These are phyloP conservation scores for Pyrenochaeta sp. DNA, from an alignment of 2,329 filamentous ascomycete species.

Conservation along the genomic window DNA sequence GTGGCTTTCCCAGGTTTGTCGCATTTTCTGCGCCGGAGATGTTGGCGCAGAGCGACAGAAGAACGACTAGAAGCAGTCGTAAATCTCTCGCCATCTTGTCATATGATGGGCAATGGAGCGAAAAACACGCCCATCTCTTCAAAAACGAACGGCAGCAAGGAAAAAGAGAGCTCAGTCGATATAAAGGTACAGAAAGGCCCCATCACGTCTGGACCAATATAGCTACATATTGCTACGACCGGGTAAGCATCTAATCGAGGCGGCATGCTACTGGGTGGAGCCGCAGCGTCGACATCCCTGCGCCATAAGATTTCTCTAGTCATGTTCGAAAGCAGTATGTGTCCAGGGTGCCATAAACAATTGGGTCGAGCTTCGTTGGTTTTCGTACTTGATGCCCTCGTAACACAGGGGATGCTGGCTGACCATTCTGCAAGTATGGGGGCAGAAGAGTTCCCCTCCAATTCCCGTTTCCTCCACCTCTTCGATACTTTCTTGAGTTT, in stretches of 20 bases:
- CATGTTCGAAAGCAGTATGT: not conserved
- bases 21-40: conserved; percentile 5
- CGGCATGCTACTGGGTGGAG: not conserved
- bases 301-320: not conserved
- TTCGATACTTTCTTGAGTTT: no score
- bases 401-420: not conserved
- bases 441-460: not conserved
- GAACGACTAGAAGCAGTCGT: conserved; percentile 6
- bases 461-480: not conserved
- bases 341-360: not conserved
- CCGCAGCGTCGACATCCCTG: not conserved
- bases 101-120: not conserved
- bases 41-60: not conserved
- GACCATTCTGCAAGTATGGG: not conserved
- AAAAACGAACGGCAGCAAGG: not conserved
- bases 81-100: conserved; percentile 1
- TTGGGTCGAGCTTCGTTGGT: not conserved
- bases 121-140: not conserved
- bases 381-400: not conserved
- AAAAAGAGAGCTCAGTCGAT: not conserved
- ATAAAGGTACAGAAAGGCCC: not conserved
- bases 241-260: not conserved
- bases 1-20: conserved; percentile 23
- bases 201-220: not conserved
- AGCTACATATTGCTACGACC: not conserved